Evolutionary conservation across 2,329 filamentous ascomycete species (phyloP).

Genomic region (Talaromyces sp.): DNA sequence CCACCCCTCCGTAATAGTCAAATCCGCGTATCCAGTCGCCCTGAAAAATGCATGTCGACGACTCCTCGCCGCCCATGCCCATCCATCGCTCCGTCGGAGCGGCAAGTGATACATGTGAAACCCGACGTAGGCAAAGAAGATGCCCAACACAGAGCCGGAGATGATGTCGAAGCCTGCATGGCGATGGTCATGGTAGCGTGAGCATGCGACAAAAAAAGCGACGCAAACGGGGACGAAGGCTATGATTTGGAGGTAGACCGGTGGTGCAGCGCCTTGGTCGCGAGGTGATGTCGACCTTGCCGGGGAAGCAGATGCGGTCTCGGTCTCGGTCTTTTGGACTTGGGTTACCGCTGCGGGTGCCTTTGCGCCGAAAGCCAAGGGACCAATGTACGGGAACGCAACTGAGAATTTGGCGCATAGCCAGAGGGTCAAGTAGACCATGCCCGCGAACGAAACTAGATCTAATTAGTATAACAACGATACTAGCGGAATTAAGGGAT

Average conservation of each 20-base stretch:
- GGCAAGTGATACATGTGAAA: slow-evolving; percentile 87
- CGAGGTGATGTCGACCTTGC: slow-evolving; percentile 51
- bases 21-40: slow-evolving; percentile 32
- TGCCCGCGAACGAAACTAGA: slow-evolving; percentile 67
- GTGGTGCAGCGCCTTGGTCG: slow-evolving; percentile 74
- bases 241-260: slow-evolving; percentile 70
- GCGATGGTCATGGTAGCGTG: slow-evolving; percentile 81
- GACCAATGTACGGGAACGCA: slow-evolving; percentile 42
- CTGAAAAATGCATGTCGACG: slow-evolving; percentile 63
- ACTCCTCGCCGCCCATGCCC: slow-evolving; percentile 81
- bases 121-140: slow-evolving; percentile 64
- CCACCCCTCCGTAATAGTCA: slow-evolving; percentile 31
- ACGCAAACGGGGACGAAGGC: slow-evolving; percentile 67
- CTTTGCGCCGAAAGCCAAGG: slow-evolving; percentile 27
- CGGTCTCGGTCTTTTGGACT: not conserved
- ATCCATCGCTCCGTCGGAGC: slow-evolving; percentile 72
- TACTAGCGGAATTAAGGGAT: not conserved
- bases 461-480: not conserved
- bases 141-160: slow-evolving; percentile 76
- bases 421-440: slow-evolving; percentile 83
- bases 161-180: slow-evolving; percentile 93
- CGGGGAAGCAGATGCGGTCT: not conserved
- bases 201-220: slow-evolving; percentile 77
- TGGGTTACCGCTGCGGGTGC: slow-evolving; percentile 17
- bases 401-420: slow-evolving; percentile 60